Evolutionary conservation across 2,329 filamentous ascomycete species (phyloP).

Genomic region (Colletotrichum magnum): DNA sequence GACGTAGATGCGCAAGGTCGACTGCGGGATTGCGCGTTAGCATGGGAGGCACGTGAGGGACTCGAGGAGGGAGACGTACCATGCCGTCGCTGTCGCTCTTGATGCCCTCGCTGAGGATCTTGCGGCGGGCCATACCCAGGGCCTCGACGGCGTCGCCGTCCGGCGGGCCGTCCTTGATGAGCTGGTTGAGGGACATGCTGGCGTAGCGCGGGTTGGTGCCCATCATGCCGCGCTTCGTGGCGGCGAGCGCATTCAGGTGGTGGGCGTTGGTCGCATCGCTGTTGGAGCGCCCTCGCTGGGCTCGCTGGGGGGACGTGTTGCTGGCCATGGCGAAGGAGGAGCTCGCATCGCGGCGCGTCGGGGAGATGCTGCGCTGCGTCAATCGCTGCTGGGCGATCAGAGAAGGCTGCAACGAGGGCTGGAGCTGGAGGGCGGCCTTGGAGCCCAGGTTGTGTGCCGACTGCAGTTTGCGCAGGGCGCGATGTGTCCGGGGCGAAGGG

Average conservation of each 20-base stretch:
- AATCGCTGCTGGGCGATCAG: conserved; percentile 76
- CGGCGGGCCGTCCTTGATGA: conserved; percentile 85
- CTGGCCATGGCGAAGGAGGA: conserved; percentile 42
- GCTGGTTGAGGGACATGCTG: conserved; percentile 77
- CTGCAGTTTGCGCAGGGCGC: conserved; percentile 80
- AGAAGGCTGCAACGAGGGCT: conserved; percentile 54
- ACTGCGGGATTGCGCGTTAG: conserved; percentile 65
- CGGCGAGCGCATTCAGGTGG: conserved; percentile 53
- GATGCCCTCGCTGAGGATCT: conserved; percentile 82
- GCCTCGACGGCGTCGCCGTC: conserved; percentile 74
- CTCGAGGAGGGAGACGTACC: conserved; percentile 59
- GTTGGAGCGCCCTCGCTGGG: conserved; percentile 76
- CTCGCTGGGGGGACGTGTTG: conserved; percentile 67
- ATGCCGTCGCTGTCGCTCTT: conserved; percentile 86
- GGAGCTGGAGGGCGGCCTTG: conserved; percentile 59
- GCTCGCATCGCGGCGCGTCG: conserved; percentile 39
- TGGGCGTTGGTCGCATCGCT: conserved; percentile 73
- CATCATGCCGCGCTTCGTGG: conserved; percentile 52
- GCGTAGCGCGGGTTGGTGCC: conserved; percentile 59
- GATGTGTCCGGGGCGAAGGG: conserved; percentile 75
- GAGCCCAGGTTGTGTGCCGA: conserved; percentile 79
- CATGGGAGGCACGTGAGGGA: neutral
- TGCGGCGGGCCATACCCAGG: conserved; percentile 79
- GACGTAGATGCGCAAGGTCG: conserved; percentile 91
- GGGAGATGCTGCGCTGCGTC: conserved; percentile 53